These are phyloP conservation scores for Diddensiella transvaalensis DNA, from an alignment of 805 yeast species.

Conservation along the genomic window DNA sequence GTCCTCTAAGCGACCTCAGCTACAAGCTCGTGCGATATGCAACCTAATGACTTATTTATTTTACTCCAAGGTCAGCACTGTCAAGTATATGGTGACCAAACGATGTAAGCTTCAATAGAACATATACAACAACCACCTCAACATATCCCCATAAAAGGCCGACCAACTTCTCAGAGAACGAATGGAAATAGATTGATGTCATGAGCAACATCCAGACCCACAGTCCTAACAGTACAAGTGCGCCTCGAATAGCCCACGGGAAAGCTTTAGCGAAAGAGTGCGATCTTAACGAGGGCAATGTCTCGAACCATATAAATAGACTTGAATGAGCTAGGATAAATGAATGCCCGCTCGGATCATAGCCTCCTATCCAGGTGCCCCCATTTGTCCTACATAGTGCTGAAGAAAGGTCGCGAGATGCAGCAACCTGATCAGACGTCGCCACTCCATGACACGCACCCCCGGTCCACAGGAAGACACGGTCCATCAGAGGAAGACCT, in stretches of 20 bases:
- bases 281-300: constrained; percentile 41
- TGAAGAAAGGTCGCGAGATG: constrained; percentile 28
- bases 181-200: constrained; percentile 84
- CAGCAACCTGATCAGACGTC: constrained; percentile 3
- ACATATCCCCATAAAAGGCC: constrained; percentile 64
- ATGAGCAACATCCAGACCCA: constrained; percentile 89
- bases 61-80: not conserved
- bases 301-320: constrained; percentile 63
- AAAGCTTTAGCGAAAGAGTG: constrained; percentile 5
- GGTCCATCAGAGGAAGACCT: constrained; percentile 87
- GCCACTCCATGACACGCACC: constrained; percentile 56
- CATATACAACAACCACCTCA: constrained; percentile 47
- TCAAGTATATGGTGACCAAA: not conserved
- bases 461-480: constrained; percentile 74
- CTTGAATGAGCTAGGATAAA: constrained; percentile 70
- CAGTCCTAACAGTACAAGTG: constrained; percentile 40
- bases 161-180: constrained; percentile 65
- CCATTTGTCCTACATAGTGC: constrained; percentile 52
- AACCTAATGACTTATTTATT: too few species aligned
- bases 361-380: constrained; percentile 80
- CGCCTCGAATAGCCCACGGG: constrained; percentile 26
- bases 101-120: not conserved
- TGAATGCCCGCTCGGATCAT: constrained; percentile 94
- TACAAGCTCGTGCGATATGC: not conserved
- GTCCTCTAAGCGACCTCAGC: not conserved